These are phyloP conservation scores for Nakazawaea molendinolei DNA, from an alignment of 805 yeast species.

Conservation along the genomic window DNA sequence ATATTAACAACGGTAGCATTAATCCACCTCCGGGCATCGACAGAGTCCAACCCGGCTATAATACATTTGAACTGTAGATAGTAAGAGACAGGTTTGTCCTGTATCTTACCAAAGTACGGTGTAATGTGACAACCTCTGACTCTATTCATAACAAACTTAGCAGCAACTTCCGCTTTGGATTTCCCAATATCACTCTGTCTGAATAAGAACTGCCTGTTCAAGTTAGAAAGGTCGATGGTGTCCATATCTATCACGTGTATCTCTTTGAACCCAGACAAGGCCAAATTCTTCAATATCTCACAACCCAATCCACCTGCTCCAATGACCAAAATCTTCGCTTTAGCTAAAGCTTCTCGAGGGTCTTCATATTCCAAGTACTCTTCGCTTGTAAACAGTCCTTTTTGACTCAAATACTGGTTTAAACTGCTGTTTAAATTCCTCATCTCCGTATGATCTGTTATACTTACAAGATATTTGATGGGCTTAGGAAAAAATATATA, in stretches of 20 bases:
- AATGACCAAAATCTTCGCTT: constrained; percentile 35
- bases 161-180: constrained; percentile 63
- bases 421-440: constrained; percentile 2
- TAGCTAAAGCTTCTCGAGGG: constrained; percentile 13
- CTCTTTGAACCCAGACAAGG: constrained; percentile 58
- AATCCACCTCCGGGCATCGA: constrained; percentile 89
- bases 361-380: constrained; percentile 8
- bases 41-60: constrained; percentile 82
- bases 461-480: background rate
- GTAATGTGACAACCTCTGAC: constrained; percentile 37
- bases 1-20: constrained; percentile 61
- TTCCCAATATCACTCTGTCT: constrained; percentile 54
- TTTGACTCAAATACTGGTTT: constrained; percentile 6
- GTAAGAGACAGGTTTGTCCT: constrained; percentile 53
- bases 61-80: constrained; percentile 65
- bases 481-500: background rate
- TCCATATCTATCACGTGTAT: constrained; percentile 78
- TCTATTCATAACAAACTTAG: constrained; percentile 43
- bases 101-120: constrained; percentile 61
- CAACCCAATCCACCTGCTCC: constrained; percentile 88
- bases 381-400: constrained; percentile 5
- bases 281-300: constrained; percentile 68
- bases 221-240: constrained; percentile 68
- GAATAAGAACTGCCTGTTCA: constrained; percentile 72
- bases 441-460: background rate